Evolutionary conservation across 1,284 basidiomycete species (phyloP), one percentile per base, ranked within the genome.

Genomic region (Bondarzewia mesenterica): DNA sequence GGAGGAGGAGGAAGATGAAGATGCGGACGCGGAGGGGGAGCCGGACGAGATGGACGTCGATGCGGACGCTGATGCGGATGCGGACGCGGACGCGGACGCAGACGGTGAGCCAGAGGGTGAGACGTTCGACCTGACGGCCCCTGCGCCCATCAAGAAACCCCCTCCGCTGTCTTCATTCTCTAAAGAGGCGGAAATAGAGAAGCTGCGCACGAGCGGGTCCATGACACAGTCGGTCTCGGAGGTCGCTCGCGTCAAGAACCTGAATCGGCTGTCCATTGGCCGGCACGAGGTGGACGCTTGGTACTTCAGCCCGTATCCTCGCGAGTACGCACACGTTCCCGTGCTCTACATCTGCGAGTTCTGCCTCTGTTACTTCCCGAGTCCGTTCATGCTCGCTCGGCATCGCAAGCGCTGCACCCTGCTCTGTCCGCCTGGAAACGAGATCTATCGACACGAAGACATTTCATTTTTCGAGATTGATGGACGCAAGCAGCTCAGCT

Each of bases 181-280:
- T 66, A 99, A 99, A 67, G 90, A 96, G 66, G 89, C 96, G 65
- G 96, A 99, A 67, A 98, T 99, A 57, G 95, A 99, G 71, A 98
- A 97, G 68, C 78, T 99, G 15, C 85, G 96, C 29, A 97, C 94
- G 15, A 93, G 91, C 4, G 96, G 96, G 12, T 96, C 93, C 26
- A 99, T 99, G 95, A 99, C 95, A 0, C 96, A 99, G 69, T 93
- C 91, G 41, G 89, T 97, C 54, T 94, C 91, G 49, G 96, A 99
- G 69, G 87, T 99, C 53, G 89, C 95, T 14, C 82, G 96, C 37
- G 96, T 99, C 60, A 99, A 99, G 76, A 99, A 99, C 65, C 75
- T 99, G 57, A 96, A 99, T 69, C 85, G 89, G 54, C 78, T 99
- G 42, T 93, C 95, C 65, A 99, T 99, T 59, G 96, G 96, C 53